These are phyloP conservation scores for Notholithocarpus densiflorus DNA, from an alignment of 306 rosid genomes.

Conservation along the genomic window DNA sequence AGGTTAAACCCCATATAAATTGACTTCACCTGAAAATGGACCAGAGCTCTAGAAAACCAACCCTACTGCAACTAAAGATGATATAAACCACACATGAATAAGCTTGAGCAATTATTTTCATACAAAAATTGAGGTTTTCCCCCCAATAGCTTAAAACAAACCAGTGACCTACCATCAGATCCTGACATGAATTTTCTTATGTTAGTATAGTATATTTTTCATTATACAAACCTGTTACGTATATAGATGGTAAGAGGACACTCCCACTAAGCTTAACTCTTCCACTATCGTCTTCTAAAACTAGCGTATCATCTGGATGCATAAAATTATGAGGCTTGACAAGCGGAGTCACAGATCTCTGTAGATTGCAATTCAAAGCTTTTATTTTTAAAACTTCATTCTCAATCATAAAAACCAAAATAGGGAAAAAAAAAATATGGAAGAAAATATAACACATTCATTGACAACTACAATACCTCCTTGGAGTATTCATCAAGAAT, in stretches of 20 bases:
- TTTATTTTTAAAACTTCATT: slow-evolving; percentile 12
- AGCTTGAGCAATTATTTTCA: neutral
- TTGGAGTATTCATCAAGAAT: slow-evolving; percentile 90
- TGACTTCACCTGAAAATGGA: neutral
- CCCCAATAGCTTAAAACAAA: neutral
- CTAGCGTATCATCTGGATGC: slow-evolving; percentile 68
- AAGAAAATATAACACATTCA: neutral
- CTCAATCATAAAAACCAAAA: neutral
- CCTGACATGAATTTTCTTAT: slow-evolving; percentile 4
- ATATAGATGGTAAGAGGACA: slow-evolving; percentile 59
- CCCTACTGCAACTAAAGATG: slow-evolving; percentile 4
- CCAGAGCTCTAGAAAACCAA: slow-evolving; percentile 4
- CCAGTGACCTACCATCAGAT: neutral
- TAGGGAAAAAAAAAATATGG: neutral
- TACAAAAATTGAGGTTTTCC: neutral
- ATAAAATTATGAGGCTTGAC: slow-evolving; percentile 73
- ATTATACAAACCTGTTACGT: slow-evolving; percentile 68
- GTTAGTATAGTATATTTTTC: neutral
- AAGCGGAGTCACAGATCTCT: slow-evolving; percentile 67
- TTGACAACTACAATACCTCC: slow-evolving; percentile 43
- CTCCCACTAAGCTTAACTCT: slow-evolving; percentile 80
- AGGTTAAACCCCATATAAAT: neutral
- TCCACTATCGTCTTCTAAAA: slow-evolving; percentile 95
- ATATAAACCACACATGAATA: neutral
- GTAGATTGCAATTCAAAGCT: slow-evolving; percentile 16